Base-by-base conservation (phyloP, 257 asterid species). In the Jacaranda mimosifolia region DNA sequence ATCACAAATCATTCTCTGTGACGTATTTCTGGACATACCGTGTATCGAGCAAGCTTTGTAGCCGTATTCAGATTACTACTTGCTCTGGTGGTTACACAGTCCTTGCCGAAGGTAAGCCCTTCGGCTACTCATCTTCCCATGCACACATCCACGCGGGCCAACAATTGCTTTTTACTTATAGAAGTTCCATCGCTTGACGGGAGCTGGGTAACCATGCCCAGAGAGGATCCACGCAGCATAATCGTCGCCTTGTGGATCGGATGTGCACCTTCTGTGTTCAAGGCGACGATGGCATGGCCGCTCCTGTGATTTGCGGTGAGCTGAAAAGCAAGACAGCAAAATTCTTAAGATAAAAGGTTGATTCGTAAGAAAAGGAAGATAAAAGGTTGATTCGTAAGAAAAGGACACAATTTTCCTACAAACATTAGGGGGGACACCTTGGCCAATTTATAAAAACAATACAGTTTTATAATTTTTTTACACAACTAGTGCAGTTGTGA, bases 101-200 rank as follows among this genome's bases (percentile, higher is more conserved):
- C 98, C 82, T 87, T 81, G 66, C 99, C 99, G 62, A 95, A 95
- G 79, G 93, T 87, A 64, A 95, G 97, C 80, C 93, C 99, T 79
- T 95, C 99, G 0, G 98, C 99, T 45, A 93, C 98, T 87, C 98
- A 85, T 65, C 99, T 98, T 65, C 99, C 99, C 98, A 95, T 95
- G 81, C 99, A 95, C 57, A 95, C 99, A 85, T 95, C 99, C 48
- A 95, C 94, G 9, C 97, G 98, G n/a, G 99, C 98, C 85, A 95
- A 73, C 83, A 95, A 79, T 85, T 95, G 98, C 75, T 87, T 95
- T 84, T 90, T 95, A 93, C 98, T 95, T 83, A 91, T 83, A 65
- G 99, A 95, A 63, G 97, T 90, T 95, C 99, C 99, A 15, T 95
- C 98, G 68, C 63, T 83, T 57, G 99, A 91, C 15, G 98, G 99